phyloP scores from a whole-genome alignment of 2,329 filamentous ascomycete species.

The Venturiaceae sp. region DNA sequence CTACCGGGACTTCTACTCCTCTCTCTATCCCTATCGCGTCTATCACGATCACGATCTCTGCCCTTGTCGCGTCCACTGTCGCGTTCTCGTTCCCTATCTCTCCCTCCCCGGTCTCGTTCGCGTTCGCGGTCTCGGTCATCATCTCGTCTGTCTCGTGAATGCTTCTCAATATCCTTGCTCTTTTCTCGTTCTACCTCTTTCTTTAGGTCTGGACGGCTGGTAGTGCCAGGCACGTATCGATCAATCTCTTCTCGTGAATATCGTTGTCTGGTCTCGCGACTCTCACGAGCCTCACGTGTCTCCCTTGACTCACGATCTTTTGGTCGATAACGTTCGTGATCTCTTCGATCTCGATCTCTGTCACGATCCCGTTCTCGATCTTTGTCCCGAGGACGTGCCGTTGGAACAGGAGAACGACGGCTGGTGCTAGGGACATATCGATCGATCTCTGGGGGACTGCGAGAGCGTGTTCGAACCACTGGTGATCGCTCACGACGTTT shows the following conservation, averaged over 20 bases:
- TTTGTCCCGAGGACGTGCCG: conserved; percentile 10
- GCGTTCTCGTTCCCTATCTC: conserved; percentile 16
- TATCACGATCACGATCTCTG: conserved; percentile 14
- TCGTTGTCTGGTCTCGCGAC: conserved; percentile 12
- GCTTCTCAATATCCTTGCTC: conserved; percentile 11
- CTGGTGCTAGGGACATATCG: conserved; percentile 6
- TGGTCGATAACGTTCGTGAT: background rate
- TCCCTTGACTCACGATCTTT: background rate
- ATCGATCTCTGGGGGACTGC: conserved; percentile 1
- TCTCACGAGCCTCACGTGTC: conserved; percentile 10
- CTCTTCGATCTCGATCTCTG: conserved; percentile 1
- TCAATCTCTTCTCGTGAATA: conserved; percentile 29
- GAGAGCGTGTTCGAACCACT: background rate
- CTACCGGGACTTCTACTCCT: background rate
- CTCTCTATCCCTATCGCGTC: conserved; percentile 21
- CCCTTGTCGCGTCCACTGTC: conserved; percentile 15
- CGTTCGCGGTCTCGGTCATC: conserved; percentile 3
- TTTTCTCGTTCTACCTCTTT: conserved; percentile 10
- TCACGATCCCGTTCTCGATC: conserved; percentile 19
- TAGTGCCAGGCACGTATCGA: conserved; percentile 32
- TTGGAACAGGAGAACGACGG: conserved; percentile 2
- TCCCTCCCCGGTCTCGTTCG: conserved; percentile 7
- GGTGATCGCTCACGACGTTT: background rate
- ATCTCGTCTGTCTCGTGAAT: background rate
- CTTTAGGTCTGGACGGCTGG: conserved; percentile 16